Base-by-base conservation (phyloP, 2,329 filamentous ascomycete genomes). In the Diaporthe aspalathi region DNA sequence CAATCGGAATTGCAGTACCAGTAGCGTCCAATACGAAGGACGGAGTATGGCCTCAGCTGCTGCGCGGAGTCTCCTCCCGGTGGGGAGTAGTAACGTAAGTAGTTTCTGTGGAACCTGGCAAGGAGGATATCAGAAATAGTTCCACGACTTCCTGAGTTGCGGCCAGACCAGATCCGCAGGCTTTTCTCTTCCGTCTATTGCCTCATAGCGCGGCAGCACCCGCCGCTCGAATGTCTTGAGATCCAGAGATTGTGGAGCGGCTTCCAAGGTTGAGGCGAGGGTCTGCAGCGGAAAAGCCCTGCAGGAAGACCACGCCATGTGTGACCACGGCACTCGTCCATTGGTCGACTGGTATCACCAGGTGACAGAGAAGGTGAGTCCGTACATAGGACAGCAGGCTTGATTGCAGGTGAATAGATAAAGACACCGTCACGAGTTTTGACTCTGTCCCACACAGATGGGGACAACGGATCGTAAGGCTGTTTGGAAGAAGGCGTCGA, bases 81-180 rank as follows among this genome's bases (percentile, higher is more conserved):
- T 54, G 47, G n/a, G 20, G 52, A 62, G 32, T 43, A 12, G 57
- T 24, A 43, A 35, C 29, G 43, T 29, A 71, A n/a, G 50, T 49
- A n/a, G n/a, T 50, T 68, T 68, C 57, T 68, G 71, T 68, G 63
- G 52, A 60, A 52, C 50, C 71, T 71, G 40, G 49, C 43, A 45
- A 35, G 69, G 38, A 71, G 45, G 52, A 32, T 40, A 38, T 73
- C 50, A 73, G 71, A 73, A n/a, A 35, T 27, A n/a, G 45, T 49
- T 65, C 56, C 32, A 1, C n/a, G 29, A 20, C 22, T 35, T 47
- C 45, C 24, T 2, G 40, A 32, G 8, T 38, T 66, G 56, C 8
- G n/a, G 27, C 27, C 32, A 29, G 49, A 38, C 20, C 54, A 71
- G 52, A 47, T 38, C 24, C 38, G 50, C 29, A 50, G 22, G 17